Percentiles rank a stretch among this genome's conserved stretches.
Evolutionary conservation across 257 asterid genomes (phyloP).

Genomic region (Solanum chilense): DNA sequence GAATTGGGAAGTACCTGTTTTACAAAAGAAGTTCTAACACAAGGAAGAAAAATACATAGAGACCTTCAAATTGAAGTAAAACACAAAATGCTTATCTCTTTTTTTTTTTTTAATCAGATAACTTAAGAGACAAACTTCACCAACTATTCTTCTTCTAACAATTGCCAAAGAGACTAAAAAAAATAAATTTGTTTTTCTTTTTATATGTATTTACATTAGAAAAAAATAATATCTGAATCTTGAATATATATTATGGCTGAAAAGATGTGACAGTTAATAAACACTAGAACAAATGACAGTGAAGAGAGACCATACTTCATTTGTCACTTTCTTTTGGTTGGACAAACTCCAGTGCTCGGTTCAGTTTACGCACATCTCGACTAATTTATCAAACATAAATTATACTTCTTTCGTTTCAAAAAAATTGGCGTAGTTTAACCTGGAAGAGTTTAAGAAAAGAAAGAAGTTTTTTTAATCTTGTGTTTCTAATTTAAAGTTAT

Average conservation of each 20-base stretch:
- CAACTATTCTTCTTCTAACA: not conserved
- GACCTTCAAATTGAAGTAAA: not conserved
- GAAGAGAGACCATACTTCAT: not conserved
- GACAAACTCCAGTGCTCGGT: not conserved
- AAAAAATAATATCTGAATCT: not conserved
- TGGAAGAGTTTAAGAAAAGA: too few relatives aligned
- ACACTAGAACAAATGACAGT: not conserved
- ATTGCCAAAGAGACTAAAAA: not conserved
- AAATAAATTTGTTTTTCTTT: not conserved
- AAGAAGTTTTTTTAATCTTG: too few relatives aligned
- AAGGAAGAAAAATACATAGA: not conserved
- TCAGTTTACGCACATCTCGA: fast-evolving
- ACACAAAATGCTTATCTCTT: not conserved
- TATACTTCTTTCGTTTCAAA: not conserved
- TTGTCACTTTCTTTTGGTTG: not conserved
- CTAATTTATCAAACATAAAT: not conserved
- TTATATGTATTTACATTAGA: not conserved
- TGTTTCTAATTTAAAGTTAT: too few relatives aligned
- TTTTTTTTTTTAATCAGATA: not conserved
- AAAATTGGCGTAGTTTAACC: too few relatives aligned
- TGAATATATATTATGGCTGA: not conserved
- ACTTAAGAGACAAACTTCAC: not conserved
- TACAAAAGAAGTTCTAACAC: not conserved
- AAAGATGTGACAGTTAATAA: not conserved
- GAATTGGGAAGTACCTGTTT: not conserved